Percentiles rank a stretch among this genome's conserved stretches.
Evolutionary conservation across 2,329 filamentous ascomycete genomes (phyloP).

Genomic region (Ophiostoma sp.): DNA sequence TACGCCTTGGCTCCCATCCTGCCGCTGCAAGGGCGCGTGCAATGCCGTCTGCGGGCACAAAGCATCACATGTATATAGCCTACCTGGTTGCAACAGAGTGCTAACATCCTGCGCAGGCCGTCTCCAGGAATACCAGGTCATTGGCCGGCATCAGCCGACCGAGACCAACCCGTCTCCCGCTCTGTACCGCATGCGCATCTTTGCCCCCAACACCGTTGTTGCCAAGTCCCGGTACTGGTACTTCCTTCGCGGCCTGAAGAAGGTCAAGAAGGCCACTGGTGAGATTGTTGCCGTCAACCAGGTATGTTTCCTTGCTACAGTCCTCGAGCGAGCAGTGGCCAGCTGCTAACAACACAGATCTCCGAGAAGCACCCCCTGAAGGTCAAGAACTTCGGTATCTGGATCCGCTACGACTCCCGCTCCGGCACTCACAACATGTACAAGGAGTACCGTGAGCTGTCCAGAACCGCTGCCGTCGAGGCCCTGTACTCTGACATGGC

Average conservation of each 20-base stretch:
- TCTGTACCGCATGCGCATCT: constrained; percentile 99
- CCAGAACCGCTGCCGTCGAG: constrained; percentile 90
- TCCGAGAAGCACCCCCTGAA: constrained; percentile 97
- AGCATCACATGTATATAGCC: neutral
- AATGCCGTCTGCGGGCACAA: neutral
- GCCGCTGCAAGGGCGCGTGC: too few relatives aligned
- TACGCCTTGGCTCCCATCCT: too few relatives aligned
- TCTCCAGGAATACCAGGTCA: constrained; percentile 99
- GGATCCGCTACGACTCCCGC: constrained; percentile 99
- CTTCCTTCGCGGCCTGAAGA: constrained; percentile 97
- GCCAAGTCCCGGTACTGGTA: constrained; percentile 99
- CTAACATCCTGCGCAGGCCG: constrained; percentile 61
- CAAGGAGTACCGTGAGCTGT: constrained; percentile 99
- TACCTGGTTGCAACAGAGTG: neutral
- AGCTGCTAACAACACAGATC: constrained; percentile 54
- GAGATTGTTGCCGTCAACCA: constrained; percentile 97
- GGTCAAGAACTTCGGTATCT: constrained; percentile 99
- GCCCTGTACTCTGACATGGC: constrained; percentile 99
- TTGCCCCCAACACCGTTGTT: constrained; percentile 94
- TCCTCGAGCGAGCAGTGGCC: neutral
- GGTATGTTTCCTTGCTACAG: constrained; percentile 50
- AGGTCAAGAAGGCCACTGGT: constrained; percentile 99
- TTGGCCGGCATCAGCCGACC: constrained; percentile 97
- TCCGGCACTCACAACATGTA: constrained; percentile 99
- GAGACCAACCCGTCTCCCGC: constrained; percentile 95